Conservation (phyloP, 805 yeast species). For the Starmera quercuum region DNA sequence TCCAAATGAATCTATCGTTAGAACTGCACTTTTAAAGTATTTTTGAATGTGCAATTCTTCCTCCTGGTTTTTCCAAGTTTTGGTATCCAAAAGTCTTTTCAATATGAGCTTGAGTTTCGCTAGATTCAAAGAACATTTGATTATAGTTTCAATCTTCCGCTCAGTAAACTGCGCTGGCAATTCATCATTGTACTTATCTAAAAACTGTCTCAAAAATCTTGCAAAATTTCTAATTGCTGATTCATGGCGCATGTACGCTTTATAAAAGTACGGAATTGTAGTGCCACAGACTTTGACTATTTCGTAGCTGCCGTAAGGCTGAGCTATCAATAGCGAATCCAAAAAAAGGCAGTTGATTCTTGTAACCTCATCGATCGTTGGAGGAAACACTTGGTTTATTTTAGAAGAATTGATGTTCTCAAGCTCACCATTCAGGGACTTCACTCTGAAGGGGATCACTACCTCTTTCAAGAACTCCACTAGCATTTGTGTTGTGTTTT, state of each 20-base stretch:
- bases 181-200: slow-evolving; percentile 25
- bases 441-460: slow-evolving; percentile 69
- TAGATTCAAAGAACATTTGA: slow-evolving; percentile 65
- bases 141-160: slow-evolving; percentile 49
- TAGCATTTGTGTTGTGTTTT: slow-evolving; percentile 61
- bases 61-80: slow-evolving; percentile 32
- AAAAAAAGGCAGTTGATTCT: slow-evolving; percentile 80
- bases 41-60: slow-evolving; percentile 20
- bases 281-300: slow-evolving; percentile 72
- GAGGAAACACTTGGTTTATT: slow-evolving; percentile 80
- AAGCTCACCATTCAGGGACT: slow-evolving; percentile 49
- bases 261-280: slow-evolving; percentile 83
- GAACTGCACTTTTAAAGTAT: slow-evolving; percentile 46
- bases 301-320: slow-evolving; percentile 66
- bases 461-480: slow-evolving; percentile 74
- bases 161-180: slow-evolving; percentile 33
- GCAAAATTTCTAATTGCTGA: slow-evolving; percentile 75
- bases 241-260: slow-evolving; percentile 89
- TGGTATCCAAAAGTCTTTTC: slow-evolving; percentile 47
- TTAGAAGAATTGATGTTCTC: slow-evolving; percentile 50
- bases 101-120: slow-evolving; percentile 64
- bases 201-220: slow-evolving; percentile 34
- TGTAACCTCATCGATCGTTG: slow-evolving; percentile 90
- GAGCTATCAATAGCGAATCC: slow-evolving; percentile 64
- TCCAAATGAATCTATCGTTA: slow-evolving; percentile 79